Evolutionary conservation across 306 rosid species (phyloP).

Genomic region (Hippophae rhamnoides): DNA sequence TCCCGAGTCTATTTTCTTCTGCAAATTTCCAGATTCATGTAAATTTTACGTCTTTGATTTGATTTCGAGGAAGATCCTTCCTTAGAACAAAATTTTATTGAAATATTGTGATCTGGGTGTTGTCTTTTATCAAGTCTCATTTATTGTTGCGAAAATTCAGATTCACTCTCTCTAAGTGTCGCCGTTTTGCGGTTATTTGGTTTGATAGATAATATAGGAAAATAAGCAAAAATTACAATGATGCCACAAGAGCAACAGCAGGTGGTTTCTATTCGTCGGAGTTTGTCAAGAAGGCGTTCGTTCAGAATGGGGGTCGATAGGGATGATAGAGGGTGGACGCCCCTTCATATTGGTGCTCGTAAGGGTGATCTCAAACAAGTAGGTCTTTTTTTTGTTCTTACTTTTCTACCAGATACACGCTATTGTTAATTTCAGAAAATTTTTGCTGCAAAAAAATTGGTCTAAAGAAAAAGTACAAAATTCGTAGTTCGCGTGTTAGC

Average conservation of each 20-base stretch:
- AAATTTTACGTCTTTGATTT: slow-evolving; percentile 13
- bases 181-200: not conserved
- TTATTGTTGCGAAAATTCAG: not conserved
- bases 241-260: slow-evolving; percentile 38
- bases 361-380: slow-evolving; percentile 75
- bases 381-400: not conserved
- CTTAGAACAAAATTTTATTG: no score
- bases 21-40: slow-evolving; percentile 16
- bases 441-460: no score
- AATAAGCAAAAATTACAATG: not conserved
- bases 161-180: not conserved
- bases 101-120: not conserved
- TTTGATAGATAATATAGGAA: not conserved
- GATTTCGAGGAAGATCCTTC: not conserved
- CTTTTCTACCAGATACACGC: no score
- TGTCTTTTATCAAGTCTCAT: no score
- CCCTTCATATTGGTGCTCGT: slow-evolving; percentile 63
- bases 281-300: slow-evolving; percentile 53
- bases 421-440: no score
- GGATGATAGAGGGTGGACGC: slow-evolving; percentile 83
- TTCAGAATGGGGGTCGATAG: slow-evolving; percentile 31
- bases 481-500: no score
- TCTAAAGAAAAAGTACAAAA: no score
- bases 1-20: not conserved
- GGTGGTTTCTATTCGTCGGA: slow-evolving; percentile 24